Percentiles rank a stretch among this genome's conserved stretches.
These are phyloP conservation scores for Penicillium cosmopolitanum DNA, from an alignment of 495 filamentous ascomycete species.

Conservation along the genomic window DNA sequence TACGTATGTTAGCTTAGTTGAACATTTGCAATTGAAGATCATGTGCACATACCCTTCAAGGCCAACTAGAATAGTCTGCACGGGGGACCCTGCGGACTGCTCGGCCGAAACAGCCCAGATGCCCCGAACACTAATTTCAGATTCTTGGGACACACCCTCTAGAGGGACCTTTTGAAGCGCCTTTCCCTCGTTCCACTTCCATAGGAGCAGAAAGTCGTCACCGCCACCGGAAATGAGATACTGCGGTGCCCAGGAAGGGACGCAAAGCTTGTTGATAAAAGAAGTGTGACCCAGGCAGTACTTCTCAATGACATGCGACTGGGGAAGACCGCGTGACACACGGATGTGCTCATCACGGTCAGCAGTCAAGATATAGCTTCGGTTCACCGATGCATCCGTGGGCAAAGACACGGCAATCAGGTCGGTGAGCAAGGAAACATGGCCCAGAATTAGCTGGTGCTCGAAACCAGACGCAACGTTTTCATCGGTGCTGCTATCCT, in stretches of 20 bases:
- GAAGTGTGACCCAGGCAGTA: conserved; percentile 86
- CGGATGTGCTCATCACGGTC: conserved; percentile 98
- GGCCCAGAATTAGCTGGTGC: conserved; percentile 78
- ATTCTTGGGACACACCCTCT: conserved; percentile 21
- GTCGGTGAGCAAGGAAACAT: conserved; percentile 91
- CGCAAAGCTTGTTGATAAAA: conserved; percentile 77
- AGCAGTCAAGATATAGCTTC: conserved; percentile 79
- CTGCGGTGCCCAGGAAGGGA: conserved; percentile 55
- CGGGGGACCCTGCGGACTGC: conserved; percentile 7
- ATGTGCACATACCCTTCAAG: conserved; percentile 65
- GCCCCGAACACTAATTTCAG: conserved; percentile 37
- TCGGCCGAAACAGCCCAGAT: conserved; percentile 41
- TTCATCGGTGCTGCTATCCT: conserved; percentile 42
- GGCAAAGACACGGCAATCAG: conserved; percentile 53
- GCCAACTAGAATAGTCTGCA: conserved; percentile 57
- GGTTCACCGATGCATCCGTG: conserved; percentile 30
- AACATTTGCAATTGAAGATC: not conserved
- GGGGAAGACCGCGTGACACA: conserved; percentile 79
- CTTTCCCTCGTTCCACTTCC: conserved; percentile 72
- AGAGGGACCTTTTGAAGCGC: conserved; percentile 54
- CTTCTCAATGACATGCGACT: conserved; percentile 84
- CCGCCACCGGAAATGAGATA: conserved; percentile 85
- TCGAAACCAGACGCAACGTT: conserved; percentile 61
- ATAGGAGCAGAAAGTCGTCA: conserved; percentile 74
- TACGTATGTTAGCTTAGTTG: conserved; percentile 21